Conservation (phyloP, 768 basidiomycete genomes). For the Russula brevipes region DNA sequence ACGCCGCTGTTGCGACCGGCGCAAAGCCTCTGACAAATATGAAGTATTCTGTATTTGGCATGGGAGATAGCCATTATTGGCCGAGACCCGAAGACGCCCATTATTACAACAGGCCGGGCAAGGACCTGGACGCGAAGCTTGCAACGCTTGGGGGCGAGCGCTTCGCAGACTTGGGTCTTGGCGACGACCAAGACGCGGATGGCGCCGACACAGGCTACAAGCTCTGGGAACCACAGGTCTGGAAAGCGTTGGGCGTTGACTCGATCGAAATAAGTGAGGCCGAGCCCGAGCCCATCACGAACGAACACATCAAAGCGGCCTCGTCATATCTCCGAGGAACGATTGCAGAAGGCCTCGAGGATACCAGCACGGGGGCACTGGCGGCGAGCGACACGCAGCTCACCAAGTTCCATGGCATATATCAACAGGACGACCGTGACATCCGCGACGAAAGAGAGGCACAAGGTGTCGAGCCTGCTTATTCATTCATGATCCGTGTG, state of each 20-base stretch:
- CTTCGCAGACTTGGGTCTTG: constrained; percentile 72
- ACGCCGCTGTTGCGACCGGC: constrained; percentile 54
- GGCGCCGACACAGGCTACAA: constrained; percentile 96
- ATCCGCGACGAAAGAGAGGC: constrained; percentile 93
- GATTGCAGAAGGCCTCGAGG: constrained; percentile 85
- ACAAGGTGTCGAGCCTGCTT: constrained; percentile 92
- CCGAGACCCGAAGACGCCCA: constrained; percentile 94
- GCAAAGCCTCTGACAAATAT: constrained; percentile 58
- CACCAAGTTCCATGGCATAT: constrained; percentile 97
- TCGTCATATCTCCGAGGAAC: constrained; percentile 92
- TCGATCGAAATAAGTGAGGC: constrained; percentile 80
- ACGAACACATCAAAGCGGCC: constrained; percentile 99
- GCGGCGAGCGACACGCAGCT: constrained; percentile 88
- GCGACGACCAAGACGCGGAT: constrained; percentile 97
- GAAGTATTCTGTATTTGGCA: constrained; percentile 80
- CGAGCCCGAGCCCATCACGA: constrained; percentile 95
- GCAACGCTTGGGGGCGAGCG: constrained; percentile 76
- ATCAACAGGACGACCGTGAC: constrained; percentile 97
- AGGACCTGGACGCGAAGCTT: constrained; percentile 80
- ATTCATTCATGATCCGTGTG: constrained; percentile 97
- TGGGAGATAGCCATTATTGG: constrained; percentile 99
- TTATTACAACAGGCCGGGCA: constrained; percentile 95
- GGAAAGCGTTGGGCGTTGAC: constrained; percentile 95
- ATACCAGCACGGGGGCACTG: constrained; percentile 84
- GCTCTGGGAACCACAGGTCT: constrained; percentile 86